Percentiles rank a stretch among this genome's conserved stretches.
phyloP scores from a whole-genome alignment of 306 rosid genomes.

The Citrullus mucosospermus region DNA sequence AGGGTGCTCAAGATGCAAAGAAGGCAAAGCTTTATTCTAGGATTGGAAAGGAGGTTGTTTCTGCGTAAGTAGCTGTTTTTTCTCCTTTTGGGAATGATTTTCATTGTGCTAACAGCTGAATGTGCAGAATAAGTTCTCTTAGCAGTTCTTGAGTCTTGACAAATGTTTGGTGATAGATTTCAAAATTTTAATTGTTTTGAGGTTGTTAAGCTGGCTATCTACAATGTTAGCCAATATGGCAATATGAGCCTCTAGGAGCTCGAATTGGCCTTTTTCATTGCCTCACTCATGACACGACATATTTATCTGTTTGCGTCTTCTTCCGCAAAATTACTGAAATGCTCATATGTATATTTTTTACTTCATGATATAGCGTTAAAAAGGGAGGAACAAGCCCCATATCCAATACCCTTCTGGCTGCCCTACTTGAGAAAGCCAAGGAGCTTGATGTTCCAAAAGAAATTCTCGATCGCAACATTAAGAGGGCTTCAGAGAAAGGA shows the following conservation, averaged over 20 bases:
- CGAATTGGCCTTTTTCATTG: neutral
- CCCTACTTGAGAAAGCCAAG: slow-evolving; percentile 77
- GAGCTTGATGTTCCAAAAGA: slow-evolving; percentile 93
- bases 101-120: neutral
- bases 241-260: neutral
- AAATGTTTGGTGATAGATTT: neutral
- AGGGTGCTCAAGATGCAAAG: slow-evolving; percentile 69
- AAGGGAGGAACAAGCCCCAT: slow-evolving; percentile 71
- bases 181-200: neutral
- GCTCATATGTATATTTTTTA: neutral
- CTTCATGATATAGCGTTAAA: slow-evolving; percentile 42
- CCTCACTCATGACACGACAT: neutral
- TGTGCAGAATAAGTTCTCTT: neutral
- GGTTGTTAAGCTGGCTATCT: neutral
- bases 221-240: neutral
- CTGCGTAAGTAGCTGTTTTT: slow-evolving; percentile 51
- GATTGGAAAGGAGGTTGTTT: slow-evolving; percentile 87
- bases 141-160: neutral
- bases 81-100: neutral
- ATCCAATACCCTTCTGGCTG: slow-evolving; percentile 55
- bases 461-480: slow-evolving; percentile 75
- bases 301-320: neutral
- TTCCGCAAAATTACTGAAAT: neutral
- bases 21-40: slow-evolving; percentile 64
- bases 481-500: slow-evolving; percentile 84